Evolutionary conservation across 2,329 filamentous ascomycete species (phyloP).

Genomic region (Rhynchosporium secalis): DNA sequence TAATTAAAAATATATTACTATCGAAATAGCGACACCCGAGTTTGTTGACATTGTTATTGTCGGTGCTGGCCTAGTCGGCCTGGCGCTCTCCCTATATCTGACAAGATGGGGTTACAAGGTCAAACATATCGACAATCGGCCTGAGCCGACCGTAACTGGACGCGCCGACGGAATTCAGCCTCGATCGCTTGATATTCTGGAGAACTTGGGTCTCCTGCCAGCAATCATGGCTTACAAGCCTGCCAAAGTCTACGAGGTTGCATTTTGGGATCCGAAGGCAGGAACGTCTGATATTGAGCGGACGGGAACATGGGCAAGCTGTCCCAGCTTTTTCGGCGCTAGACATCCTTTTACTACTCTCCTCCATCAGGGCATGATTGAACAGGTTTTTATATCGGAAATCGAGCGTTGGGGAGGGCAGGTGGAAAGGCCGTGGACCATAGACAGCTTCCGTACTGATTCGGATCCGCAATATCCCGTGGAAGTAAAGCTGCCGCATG

Average conservation of each 20-base stretch:
- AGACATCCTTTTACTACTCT: constrained; percentile 71
- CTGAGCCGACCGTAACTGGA: constrained; percentile 81
- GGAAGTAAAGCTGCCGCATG: constrained; percentile 72
- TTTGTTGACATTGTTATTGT: constrained; percentile 70
- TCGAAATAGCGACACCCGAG: too few species aligned
- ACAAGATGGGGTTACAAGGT: constrained; percentile 93
- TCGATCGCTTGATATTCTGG: constrained; percentile 79
- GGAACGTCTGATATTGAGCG: constrained; percentile 33
- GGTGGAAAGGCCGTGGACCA: constrained; percentile 61
- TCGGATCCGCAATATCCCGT: constrained; percentile 72
- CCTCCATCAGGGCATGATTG: constrained; percentile 70
- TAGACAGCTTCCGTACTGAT: constrained; percentile 61
- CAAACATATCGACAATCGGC: constrained; percentile 89
- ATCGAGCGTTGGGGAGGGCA: constrained; percentile 54
- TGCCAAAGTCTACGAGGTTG: constrained; percentile 78
- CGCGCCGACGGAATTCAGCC: constrained; percentile 92
- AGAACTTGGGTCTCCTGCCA: constrained; percentile 87
- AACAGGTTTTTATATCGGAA: constrained; percentile 67
- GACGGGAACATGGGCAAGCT: constrained; percentile 80
- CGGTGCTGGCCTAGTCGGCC: constrained; percentile 84
- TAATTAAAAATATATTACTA: too few species aligned
- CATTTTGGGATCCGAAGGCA: constrained; percentile 65
- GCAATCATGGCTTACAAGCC: constrained; percentile 85
- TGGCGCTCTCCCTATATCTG: constrained; percentile 84
- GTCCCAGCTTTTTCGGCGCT: constrained; percentile 77